Percentiles rank a stretch among this genome's conserved stretches.
These are phyloP conservation scores for Verticillium nonalfalfae DNA, from an alignment of 2,329 filamentous ascomycete species.

Conservation along the genomic window DNA sequence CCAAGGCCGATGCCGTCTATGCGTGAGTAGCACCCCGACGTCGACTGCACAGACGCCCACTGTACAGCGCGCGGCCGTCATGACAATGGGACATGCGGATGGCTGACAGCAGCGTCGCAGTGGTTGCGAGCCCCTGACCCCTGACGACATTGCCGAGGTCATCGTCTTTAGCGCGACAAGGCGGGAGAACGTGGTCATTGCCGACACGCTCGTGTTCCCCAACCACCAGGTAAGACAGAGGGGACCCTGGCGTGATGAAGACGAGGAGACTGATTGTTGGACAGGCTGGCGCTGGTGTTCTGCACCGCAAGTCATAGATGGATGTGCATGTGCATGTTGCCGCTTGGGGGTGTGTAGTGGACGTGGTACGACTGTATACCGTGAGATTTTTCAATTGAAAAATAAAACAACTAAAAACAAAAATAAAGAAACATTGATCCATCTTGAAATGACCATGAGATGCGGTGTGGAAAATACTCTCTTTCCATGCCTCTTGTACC, in stretches of 20 bases:
- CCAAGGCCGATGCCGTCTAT: slow-evolving; percentile 86
- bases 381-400: too few species aligned
- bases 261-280: not conserved
- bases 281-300: slow-evolving; percentile 22
- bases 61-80: too few species aligned
- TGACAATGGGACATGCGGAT: too few species aligned
- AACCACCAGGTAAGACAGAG: slow-evolving; percentile 73
- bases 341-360: too few species aligned
- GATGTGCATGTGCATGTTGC: not conserved
- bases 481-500: too few species aligned
- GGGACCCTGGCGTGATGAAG: not conserved
- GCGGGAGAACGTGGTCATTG: slow-evolving; percentile 84
- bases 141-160: slow-evolving; percentile 86
- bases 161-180: slow-evolving; percentile 80
- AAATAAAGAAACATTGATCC: not conserved
- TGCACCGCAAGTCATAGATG: slow-evolving; percentile 18
- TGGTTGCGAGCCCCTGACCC: slow-evolving; percentile 75
- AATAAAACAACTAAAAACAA: too few species aligned
- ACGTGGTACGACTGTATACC: too few species aligned
- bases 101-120: slow-evolving; percentile 29
- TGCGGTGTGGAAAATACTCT: too few species aligned
- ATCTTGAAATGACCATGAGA: too few species aligned
- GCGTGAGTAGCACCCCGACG: slow-evolving; percentile 45
- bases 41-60: too few species aligned
- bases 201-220: slow-evolving; percentile 81